Evolutionary conservation across 352 stramenopile species (phyloP).

Genomic region (Globisporangium viniferum): DNA sequence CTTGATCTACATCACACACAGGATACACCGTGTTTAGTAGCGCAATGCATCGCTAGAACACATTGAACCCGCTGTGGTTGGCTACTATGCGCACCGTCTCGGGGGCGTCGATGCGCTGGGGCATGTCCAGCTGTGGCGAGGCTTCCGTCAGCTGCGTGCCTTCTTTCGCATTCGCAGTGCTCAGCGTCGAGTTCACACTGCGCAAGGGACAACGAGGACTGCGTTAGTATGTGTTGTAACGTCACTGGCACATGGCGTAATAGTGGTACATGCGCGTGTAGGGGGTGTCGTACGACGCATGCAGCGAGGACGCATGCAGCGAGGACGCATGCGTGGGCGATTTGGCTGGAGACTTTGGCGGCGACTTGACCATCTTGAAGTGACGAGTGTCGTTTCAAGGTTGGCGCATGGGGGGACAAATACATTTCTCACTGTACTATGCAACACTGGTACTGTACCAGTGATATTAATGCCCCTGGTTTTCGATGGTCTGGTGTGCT

Average conservation of each 20-base stretch:
- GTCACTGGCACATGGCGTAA: too few species aligned
- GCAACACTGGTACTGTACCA: background rate
- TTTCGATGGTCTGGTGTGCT: background rate
- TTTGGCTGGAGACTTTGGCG: constrained; percentile 53
- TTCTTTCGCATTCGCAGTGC: constrained; percentile 47
- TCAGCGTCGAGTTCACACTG: constrained; percentile 59
- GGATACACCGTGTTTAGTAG: background rate
- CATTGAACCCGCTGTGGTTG: background rate
- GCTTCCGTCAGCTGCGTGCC: constrained; percentile 76
- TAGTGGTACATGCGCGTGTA: too few species aligned
- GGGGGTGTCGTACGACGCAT: constrained; percentile 21
- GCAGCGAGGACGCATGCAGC: constrained; percentile 13
- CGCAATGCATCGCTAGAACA: background rate
- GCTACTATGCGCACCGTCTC: constrained; percentile 36
- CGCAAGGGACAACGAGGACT: background rate
- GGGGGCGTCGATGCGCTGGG: constrained; percentile 71
- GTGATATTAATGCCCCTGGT: background rate
- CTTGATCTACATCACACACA: constrained; percentile 53
- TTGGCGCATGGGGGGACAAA: background rate
- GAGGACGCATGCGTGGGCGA: constrained; percentile 14
- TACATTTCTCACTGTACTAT: background rate
- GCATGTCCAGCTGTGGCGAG: constrained; percentile 70
- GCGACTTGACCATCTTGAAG: constrained; percentile 24
- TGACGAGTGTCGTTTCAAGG: constrained; percentile 8
- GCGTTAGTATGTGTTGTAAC: background rate